Base-by-base conservation (phyloP, 768 basidiomycete genomes). In the Termitomyces sp. region DNA sequence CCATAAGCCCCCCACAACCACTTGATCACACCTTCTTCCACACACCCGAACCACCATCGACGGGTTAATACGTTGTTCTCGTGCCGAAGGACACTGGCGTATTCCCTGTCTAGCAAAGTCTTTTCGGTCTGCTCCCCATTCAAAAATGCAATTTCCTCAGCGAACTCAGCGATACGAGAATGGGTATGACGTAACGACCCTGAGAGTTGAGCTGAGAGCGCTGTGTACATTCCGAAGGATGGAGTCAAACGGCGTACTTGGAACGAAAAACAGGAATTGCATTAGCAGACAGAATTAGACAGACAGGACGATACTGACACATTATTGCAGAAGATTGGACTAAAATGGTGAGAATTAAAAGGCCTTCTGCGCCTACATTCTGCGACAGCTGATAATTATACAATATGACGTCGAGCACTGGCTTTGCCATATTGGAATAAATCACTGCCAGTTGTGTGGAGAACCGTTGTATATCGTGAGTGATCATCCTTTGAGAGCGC, bases 1-100 rank as follows among this genome's bases (percentile, higher is more conserved):
- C 96, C 96, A 68, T 95, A 88, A 68, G 87, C 89, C 62, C 96
- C 95, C 96, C 96, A 99, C 8, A 95, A 66, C 88, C 88, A 98
- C 72, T 99, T 98, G 65, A 98, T 88, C 43, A 99, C 86, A 2
- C 91, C 94, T 70, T 98, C 96, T 70, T 99, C 96, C 17, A 88
- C 82, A 66, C 94, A 89, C 2, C 88, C 85, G 70, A 96, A 92
- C 88, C 88, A 91, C 81, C 95, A 91, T 34, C 88, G 77, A 59
- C 89, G 85, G 27, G 80, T 73, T 62, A 95, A 76, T 2, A 95
- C 88, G 56, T 80, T 79, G 61, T 88, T 88, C 69, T 94, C 89
- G 62, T 98, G 96, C 66, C 85, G 85, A 56, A 96, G 79, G 25
- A 96, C 78, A 7, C 83, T 82, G 28, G 88, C 87, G 68, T 95